Conservation (phyloP, 2,329 filamentous ascomycete species). For the Aspergillus carbonarius region DNA sequence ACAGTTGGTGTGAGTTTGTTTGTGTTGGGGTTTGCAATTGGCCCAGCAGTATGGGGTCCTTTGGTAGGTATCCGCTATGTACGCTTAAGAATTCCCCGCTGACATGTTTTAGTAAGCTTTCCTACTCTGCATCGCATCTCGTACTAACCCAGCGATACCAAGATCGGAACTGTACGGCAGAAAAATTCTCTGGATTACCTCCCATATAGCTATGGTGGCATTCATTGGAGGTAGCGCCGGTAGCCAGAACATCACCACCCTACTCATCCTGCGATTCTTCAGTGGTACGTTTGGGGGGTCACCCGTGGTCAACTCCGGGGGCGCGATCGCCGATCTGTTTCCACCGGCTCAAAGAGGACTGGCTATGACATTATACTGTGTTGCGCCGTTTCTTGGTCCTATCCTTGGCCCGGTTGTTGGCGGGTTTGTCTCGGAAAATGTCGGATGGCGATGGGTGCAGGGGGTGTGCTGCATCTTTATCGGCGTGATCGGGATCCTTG, state of each 20-base stretch:
- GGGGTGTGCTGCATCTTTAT: neutral
- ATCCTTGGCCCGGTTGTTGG: constrained; percentile 50
- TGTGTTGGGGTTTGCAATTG: constrained; percentile 39
- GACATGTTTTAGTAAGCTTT: neutral
- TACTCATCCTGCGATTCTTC: constrained; percentile 66
- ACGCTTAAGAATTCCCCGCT: neutral
- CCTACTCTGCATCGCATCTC: neutral
- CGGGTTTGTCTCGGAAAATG: constrained; percentile 48
- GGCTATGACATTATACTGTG: neutral
- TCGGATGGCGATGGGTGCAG: constrained; percentile 52
- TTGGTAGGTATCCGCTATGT: neutral
- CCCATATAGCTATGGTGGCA: neutral
- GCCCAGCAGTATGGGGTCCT: constrained; percentile 36
- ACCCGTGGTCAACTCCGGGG: constrained; percentile 60
- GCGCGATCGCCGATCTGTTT: constrained; percentile 62
- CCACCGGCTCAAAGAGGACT: constrained; percentile 28
- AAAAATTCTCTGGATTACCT: neutral
- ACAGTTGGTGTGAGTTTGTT: constrained; percentile 39
- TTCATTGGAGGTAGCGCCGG: neutral
- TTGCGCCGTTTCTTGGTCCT: constrained; percentile 33
- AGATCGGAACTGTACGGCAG: neutral
- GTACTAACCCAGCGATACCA: neutral
- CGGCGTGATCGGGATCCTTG: neutral
- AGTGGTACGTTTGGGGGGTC: constrained; percentile 61
- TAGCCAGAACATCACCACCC: constrained; percentile 55